These are phyloP conservation scores for Aspergillus tamarii DNA, from an alignment of 2,329 filamentous ascomycete genomes.

Conservation along the genomic window DNA sequence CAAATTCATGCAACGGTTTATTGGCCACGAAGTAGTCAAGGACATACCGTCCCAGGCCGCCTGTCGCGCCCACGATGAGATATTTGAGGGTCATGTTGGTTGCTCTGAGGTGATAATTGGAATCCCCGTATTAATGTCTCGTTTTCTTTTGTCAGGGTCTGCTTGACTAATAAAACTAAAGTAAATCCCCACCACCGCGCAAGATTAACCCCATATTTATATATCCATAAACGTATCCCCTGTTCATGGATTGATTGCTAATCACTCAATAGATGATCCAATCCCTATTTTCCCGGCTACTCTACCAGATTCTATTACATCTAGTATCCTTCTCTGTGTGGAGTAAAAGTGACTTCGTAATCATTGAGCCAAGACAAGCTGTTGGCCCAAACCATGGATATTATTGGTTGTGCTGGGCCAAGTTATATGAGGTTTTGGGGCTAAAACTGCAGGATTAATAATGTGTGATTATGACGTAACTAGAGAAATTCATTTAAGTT, in stretches of 20 bases:
- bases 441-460: background rate
- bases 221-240: no score
- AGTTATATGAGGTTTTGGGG: background rate
- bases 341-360: background rate
- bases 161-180: background rate
- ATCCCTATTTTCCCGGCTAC: background rate
- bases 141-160: accelerated
- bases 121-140: no score
- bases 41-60: constrained; percentile 40
- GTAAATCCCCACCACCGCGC: accelerated
- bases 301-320: background rate
- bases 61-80: constrained; percentile 43
- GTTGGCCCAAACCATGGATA: background rate
- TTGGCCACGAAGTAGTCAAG: constrained; percentile 36
- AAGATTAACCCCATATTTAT: background rate
- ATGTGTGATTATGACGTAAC: background rate
- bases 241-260: background rate
- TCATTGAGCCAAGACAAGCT: background rate
- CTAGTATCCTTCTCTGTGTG: no score
- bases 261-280: background rate
- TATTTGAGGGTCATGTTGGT: constrained; percentile 39
- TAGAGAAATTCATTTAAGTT: no score
- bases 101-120: background rate
- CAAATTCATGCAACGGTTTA: constrained; percentile 49
- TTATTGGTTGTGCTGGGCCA: background rate